These are phyloP conservation scores for Talaromyces thailandensis DNA, from an alignment of 495 filamentous ascomycete species.

Conservation along the genomic window DNA sequence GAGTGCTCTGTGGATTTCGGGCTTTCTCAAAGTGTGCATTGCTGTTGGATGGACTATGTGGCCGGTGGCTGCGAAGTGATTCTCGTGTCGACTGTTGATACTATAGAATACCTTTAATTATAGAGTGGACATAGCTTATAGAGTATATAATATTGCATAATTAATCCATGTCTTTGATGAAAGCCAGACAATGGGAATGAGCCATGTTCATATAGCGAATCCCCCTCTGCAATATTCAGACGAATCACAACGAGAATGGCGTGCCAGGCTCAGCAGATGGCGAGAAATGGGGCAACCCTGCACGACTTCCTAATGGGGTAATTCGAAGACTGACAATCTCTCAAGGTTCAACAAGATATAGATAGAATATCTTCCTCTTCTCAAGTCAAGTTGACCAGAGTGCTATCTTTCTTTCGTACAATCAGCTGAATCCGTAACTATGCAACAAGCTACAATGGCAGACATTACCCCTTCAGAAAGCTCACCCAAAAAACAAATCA, in stretches of 20 bases:
- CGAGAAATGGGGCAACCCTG: conserved; percentile 8
- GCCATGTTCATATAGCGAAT: too few species aligned
- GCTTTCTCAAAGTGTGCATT: conserved; percentile 43
- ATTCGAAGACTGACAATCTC: not conserved
- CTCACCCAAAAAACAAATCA: conserved; percentile 38
- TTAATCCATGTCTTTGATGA: not conserved
- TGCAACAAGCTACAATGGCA: conserved; percentile 6
- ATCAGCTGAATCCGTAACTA: not conserved
- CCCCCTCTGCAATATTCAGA: too few species aligned
- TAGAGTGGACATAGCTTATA: not conserved
- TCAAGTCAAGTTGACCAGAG: not conserved
- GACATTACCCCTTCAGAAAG: not conserved
- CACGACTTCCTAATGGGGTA: not conserved
- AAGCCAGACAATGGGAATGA: too few species aligned
- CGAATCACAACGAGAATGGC: conserved; percentile 7
- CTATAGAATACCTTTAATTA: not conserved
- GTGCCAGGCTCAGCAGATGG: conserved; percentile 11
- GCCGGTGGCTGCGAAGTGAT: conserved; percentile 13
- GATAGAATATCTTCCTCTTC: not conserved
- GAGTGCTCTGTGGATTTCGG: conserved; percentile 51
- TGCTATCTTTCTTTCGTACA: not conserved
- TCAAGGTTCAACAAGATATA: not conserved
- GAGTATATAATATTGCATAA: not conserved
- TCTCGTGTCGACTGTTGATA: not conserved
- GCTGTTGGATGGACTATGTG: conserved; percentile 35